phyloP scores from a whole-genome alignment of 192 early-diverging fungal species.

The Coemansia sp. region DNA sequence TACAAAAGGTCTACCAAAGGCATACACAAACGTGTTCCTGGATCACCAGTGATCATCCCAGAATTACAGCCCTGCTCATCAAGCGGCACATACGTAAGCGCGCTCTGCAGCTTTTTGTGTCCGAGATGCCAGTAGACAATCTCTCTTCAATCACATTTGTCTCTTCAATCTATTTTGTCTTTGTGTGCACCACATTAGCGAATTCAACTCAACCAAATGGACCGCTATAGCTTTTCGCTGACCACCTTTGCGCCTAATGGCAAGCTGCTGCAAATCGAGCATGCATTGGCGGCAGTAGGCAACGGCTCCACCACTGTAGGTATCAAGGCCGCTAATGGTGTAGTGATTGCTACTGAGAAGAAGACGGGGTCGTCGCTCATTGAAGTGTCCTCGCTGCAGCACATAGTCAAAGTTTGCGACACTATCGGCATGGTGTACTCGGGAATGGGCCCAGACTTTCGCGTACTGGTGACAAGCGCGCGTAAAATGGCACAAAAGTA shows the following conservation, averaged over 20 bases:
- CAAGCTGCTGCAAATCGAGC: slow-evolving; percentile 98
- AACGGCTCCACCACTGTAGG: slow-evolving; percentile 90
- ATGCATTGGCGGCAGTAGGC: slow-evolving; percentile 90
- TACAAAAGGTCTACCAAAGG: too few relatives aligned
- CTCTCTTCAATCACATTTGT: slow-evolving; percentile 1
- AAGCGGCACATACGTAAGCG: slow-evolving; percentile 7
- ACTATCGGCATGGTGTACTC: slow-evolving; percentile 99
- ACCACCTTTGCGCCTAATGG: slow-evolving; percentile 99
- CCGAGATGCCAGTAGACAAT: neutral
- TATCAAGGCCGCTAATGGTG: slow-evolving; percentile 95
- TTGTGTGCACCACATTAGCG: neutral
- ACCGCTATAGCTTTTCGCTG: slow-evolving; percentile 92
- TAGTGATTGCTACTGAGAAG: slow-evolving; percentile 98
- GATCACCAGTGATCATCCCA: neutral
- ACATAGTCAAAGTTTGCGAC: slow-evolving; percentile 83
- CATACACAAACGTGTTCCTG: neutral
- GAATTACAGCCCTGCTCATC: neutral
- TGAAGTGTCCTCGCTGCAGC: slow-evolving; percentile 89
- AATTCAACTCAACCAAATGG: slow-evolving; percentile 10
- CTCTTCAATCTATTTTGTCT: neutral
- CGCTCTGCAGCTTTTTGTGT: neutral
- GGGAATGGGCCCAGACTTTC: slow-evolving; percentile 98
- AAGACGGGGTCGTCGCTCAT: slow-evolving; percentile 90
- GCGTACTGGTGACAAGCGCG: slow-evolving; percentile 91
- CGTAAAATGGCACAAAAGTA: slow-evolving; percentile 97